These are phyloP conservation scores for Petunia secreta DNA, from an alignment of 257 asterid genomes.

Conservation along the genomic window DNA sequence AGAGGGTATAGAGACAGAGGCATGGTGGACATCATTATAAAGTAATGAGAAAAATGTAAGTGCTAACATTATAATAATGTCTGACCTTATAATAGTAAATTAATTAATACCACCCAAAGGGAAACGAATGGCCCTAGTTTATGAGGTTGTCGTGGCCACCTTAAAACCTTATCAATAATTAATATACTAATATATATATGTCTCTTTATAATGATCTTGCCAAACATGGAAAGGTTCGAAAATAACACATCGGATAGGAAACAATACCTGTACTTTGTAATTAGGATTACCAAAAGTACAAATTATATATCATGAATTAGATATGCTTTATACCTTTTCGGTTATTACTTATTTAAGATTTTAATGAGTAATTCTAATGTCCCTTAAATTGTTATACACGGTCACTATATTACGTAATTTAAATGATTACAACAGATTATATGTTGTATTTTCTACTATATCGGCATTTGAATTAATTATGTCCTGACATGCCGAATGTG, in stretches of 20 bases:
- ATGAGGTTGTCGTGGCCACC: constrained; percentile 42
- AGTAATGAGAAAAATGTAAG: constrained; percentile 9
- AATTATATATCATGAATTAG: too few species aligned
- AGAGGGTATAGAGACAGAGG: not conserved
- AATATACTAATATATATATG: not conserved
- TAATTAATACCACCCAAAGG: constrained; percentile 23
- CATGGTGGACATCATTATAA: not conserved
- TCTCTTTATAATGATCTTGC: constrained; percentile 26
- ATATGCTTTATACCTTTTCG: too few species aligned
- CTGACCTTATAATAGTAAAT: not conserved
- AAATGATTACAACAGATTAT: too few species aligned
- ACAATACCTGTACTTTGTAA: not conserved
- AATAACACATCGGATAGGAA: constrained; percentile 25
- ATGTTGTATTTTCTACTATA: too few species aligned
- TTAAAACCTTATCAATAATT: constrained; percentile 28
- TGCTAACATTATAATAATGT: not conserved
- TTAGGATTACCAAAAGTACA: too few species aligned
- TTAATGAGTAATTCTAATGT: too few species aligned
- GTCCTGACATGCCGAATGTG: too few species aligned
- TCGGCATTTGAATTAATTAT: too few species aligned
- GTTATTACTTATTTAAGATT: too few species aligned
- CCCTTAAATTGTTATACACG: too few species aligned
- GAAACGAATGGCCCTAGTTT: constrained; percentile 30
- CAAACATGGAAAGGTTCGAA: constrained; percentile 40
- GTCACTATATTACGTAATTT: too few species aligned